Evolutionary conservation across 345 rosid species (phyloP), one percentile per base, ranked within the genome.

Genomic region (Hibiscus trionum): DNA sequence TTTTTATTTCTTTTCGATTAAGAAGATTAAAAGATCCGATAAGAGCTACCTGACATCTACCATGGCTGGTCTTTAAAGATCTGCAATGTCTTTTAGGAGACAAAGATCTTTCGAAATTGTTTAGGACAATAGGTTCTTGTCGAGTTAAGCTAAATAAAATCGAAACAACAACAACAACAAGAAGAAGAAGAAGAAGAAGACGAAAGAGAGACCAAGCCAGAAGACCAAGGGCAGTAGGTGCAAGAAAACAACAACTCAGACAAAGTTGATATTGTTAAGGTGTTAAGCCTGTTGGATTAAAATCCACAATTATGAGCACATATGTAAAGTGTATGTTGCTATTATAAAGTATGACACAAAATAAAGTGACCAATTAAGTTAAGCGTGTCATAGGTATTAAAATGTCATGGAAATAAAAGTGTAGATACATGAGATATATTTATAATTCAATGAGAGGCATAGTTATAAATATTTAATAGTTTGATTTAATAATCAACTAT

Each of bases 71-170:
- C 82, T 94, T 78, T 96, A 90, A 73, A 86, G 97, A 89, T 94
- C 99, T 72, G 85, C 85, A 5, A 79, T 86, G 14, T 94, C 99
- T 1, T 94, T 94, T 63, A 84, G 97, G 44, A 85, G 99, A 55
- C 97, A 91, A 42, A 97, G 99, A 19, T 94, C 97, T 42, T 94
- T 97, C 2, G 97, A 97, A 4, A 79, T 94, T 7, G 88, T 94
- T 3, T 94, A 93, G 88, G 96, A 94, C 46, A 97, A 90, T 69
- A 85, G 74, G 81, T 71, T 85, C 69, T 49, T 94, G 33, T 79
- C 88, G 93, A 92, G 79, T 76, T 89, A 2, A 91, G 65, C 64
- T 75, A 80, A 76, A 69, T 3, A 17, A 73, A 77, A 47, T 72
- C 73, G 42, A 71, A 80, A 67, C 79, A 76, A 27, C 64, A 71